phyloP scores from a whole-genome alignment of 495 filamentous ascomycete species.

The Tuber calosporum region DNA sequence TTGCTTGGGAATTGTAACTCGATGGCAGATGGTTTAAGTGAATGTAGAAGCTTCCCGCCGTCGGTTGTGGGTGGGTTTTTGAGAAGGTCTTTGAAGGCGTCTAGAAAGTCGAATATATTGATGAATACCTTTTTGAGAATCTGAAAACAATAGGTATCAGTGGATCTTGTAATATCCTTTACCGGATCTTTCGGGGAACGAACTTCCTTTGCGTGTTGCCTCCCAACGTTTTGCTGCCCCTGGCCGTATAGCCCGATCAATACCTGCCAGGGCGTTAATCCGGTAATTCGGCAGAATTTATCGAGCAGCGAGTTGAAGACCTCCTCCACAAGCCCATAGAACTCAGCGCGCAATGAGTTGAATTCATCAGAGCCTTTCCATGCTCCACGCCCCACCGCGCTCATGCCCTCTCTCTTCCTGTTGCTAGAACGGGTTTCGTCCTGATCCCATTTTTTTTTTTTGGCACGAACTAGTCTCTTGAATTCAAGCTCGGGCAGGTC shows the following conservation, averaged over 20 bases:
- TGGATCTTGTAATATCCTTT: neutral
- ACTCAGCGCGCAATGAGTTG: neutral
- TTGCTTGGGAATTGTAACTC: neutral
- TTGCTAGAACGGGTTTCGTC: rapidly evolving
- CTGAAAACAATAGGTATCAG: neutral
- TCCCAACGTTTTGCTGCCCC: neutral
- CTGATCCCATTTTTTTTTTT: neutral
- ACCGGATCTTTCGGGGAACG: neutral
- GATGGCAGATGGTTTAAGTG: neutral
- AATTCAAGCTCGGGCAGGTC: neutral
- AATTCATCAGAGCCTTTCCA: neutral
- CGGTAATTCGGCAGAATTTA: neutral
- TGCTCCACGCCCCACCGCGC: neutral
- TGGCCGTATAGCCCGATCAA: neutral
- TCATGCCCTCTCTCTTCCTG: neutral
- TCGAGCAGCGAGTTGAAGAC: neutral
- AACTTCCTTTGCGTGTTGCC: neutral
- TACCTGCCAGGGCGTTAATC: neutral
- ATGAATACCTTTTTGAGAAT: neutral
- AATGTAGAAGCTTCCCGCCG: neutral
- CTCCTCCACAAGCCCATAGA: neutral
- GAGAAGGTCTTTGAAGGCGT: neutral
- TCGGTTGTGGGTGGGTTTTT: neutral
- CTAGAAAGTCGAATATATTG: neutral
- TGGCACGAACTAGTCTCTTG: neutral